A percentile compares a stretch with the other conserved stretches of the same genome.
These are phyloP conservation scores for Mortierella sp. DNA, from an alignment of 371 early-diverging fungal species.

Conservation along the genomic window DNA sequence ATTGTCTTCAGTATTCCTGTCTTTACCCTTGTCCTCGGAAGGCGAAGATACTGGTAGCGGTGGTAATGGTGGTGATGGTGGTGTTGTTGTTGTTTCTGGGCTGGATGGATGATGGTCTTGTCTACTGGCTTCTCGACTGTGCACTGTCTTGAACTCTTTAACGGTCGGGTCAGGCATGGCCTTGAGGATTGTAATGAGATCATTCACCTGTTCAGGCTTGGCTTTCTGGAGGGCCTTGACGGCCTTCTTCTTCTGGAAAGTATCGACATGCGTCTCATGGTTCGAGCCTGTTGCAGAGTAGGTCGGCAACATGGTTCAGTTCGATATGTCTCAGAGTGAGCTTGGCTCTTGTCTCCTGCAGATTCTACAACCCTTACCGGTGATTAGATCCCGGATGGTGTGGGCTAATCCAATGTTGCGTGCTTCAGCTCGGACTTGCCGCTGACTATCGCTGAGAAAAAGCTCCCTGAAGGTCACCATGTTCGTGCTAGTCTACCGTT, in stretches of 20 bases:
- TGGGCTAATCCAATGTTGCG: constrained; percentile 49
- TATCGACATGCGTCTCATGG: constrained; percentile 44
- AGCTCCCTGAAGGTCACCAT: constrained; percentile 28
- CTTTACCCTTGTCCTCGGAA: too few species aligned
- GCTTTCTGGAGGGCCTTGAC: constrained; percentile 53
- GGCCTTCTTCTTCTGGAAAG: constrained; percentile 42
- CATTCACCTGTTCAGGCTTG: constrained; percentile 35
- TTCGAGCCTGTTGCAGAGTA: constrained; percentile 20
- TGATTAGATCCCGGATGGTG: constrained; percentile 51
- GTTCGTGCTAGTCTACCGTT: neutral
- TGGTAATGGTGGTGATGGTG: constrained; percentile 4
- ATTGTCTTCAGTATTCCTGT: too few species aligned
- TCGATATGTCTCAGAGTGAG: too few species aligned
- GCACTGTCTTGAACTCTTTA: constrained; percentile 40
- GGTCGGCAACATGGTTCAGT: too few species aligned
- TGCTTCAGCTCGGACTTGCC: constrained; percentile 41
- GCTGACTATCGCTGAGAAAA: constrained; percentile 37
- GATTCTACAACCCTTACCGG: constrained; percentile 18
- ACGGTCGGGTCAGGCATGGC: constrained; percentile 56
- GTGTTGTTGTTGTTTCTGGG: neutral
- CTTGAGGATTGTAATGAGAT: constrained; percentile 47
- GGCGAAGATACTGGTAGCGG: too few species aligned
- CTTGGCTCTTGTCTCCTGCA: too few species aligned
- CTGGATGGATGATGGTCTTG: constrained; percentile 3
- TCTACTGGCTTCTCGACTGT: constrained; percentile 24